phyloP scores from a whole-genome alignment of 129 eudicot genomes.

The Tagetes erecta region DNA sequence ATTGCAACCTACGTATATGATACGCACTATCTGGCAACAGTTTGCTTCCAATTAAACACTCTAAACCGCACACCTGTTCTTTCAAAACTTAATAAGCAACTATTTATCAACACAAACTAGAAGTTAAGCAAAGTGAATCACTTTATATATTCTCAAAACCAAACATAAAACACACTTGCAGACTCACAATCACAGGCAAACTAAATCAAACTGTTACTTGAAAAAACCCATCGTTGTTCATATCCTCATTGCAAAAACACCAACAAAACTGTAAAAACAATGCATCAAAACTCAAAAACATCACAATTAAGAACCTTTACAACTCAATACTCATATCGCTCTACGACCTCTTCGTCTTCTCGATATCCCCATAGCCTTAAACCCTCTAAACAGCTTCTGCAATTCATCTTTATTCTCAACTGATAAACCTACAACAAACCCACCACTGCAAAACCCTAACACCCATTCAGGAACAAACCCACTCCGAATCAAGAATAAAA shows the following conservation, averaged over 20 bases:
- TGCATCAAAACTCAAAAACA: conserved; percentile 7
- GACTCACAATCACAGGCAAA: conserved; percentile 17
- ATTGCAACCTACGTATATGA: neutral
- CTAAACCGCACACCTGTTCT: neutral
- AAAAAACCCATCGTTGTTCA: conserved; percentile 6
- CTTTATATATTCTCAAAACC: conserved; percentile 15
- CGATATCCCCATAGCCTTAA: conserved; percentile 20
- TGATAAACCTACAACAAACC: conserved; percentile 23
- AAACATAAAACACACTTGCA: conserved; percentile 4
- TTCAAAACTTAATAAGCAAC: neutral
- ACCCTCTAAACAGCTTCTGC: conserved; percentile 23
- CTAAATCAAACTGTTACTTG: neutral
- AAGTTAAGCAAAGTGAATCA: neutral
- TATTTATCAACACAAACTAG: neutral
- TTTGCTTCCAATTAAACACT: neutral
- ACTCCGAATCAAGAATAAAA: conserved; percentile 25
- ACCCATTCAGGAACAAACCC: conserved; percentile 39
- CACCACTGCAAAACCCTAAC: conserved; percentile 45
- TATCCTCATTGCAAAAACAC: conserved; percentile 25
- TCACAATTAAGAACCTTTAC: neutral
- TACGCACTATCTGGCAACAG: neutral
- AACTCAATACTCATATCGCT: conserved; percentile 22
- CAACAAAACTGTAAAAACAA: conserved; percentile 24
- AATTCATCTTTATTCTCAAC: conserved; percentile 25
- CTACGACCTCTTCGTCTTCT: conserved; percentile 29